phyloP scores from a whole-genome alignment of 805 yeast species.

The Yarrowia osloensis region DNA sequence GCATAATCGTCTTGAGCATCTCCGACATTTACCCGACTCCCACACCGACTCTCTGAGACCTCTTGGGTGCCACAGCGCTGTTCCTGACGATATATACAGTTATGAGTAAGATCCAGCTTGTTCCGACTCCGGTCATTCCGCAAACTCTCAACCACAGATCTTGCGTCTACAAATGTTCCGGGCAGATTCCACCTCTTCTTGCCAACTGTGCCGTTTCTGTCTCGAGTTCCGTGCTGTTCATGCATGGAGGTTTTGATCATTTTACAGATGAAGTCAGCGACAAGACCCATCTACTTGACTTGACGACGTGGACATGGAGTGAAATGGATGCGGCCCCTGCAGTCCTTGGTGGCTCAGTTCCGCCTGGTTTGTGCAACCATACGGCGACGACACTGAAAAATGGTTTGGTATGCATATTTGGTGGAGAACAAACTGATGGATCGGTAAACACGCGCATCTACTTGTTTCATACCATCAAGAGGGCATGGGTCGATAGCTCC shows the following conservation, averaged over 20 bases:
- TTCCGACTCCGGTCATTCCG: neutral
- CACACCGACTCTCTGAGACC: neutral
- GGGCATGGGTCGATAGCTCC: conserved; percentile 7
- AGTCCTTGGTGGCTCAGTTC: neutral
- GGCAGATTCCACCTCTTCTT: conserved; percentile 7
- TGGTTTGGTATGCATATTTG: neutral
- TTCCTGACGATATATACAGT: neutral
- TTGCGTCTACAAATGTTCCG: neutral
- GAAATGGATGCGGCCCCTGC: neutral
- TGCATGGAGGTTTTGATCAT: conserved; percentile 24
- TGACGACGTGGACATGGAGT: conserved; percentile 7
- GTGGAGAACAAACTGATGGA: conserved; percentile 11
- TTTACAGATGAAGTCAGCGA: conserved; percentile 13
- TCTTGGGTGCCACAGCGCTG: neutral
- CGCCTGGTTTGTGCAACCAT: conserved; percentile 1
- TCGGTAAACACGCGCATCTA: neutral
- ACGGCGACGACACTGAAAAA: neutral
- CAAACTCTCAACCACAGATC: conserved; percentile 1
- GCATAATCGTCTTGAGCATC: conserved; percentile 1
- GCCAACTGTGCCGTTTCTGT: conserved; percentile 14
- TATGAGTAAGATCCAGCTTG: neutral
- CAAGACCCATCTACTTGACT: neutral
- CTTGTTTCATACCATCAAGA: neutral
- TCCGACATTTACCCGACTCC: neutral
- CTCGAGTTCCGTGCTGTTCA: neutral